These are phyloP conservation scores for Saccharomycopsis crataegensis DNA, from an alignment of 1,139 yeast species.

Conservation along the genomic window DNA sequence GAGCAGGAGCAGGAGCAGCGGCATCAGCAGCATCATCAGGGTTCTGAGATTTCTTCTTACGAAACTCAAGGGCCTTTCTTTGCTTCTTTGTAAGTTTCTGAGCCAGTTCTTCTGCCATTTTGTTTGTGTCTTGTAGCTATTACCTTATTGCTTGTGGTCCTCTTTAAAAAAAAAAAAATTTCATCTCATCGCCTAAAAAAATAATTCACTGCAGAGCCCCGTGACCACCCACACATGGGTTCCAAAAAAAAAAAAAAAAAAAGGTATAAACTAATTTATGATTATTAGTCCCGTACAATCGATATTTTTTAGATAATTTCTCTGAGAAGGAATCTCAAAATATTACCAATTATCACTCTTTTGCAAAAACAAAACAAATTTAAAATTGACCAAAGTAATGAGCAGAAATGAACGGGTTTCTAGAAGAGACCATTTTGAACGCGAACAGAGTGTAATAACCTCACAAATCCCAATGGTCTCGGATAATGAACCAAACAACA, in stretches of 20 bases:
- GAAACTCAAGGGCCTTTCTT: constrained; percentile 67
- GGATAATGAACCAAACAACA: not conserved
- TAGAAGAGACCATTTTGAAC: constrained; percentile 10
- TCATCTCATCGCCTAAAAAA: not conserved
- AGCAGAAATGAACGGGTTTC: constrained; percentile 5
- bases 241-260: not conserved
- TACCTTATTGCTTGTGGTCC: no score
- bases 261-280: not conserved
- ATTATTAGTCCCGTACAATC: not conserved
- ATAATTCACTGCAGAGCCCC: not conserved
- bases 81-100: constrained; percentile 70
- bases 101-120: not conserved
- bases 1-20: not conserved
- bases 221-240: no score
- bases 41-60: constrained; percentile 34
- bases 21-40: constrained; percentile 20
- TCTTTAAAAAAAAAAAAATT: not conserved
- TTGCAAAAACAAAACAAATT: not conserved
- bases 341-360: no score
- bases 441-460: not conserved
- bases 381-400: not conserved
- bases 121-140: not conserved
- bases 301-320: no score
- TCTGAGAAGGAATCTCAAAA: no score
- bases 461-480: not conserved